Evolutionary conservation across 352 stramenopile species (phyloP).

Genomic region (Pythium phragmiticola): DNA sequence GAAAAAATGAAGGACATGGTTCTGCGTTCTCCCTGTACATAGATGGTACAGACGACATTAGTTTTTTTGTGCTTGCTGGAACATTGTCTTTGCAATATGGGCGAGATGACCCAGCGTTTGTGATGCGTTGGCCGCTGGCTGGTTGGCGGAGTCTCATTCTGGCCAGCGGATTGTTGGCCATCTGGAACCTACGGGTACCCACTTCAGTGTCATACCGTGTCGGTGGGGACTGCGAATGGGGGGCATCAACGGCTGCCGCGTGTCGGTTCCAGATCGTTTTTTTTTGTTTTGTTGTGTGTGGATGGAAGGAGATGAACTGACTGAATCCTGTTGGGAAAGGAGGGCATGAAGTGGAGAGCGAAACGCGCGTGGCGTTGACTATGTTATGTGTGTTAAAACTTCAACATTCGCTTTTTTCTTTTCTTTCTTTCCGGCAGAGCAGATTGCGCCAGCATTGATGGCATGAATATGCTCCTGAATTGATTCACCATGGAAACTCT

Average conservation of each 20-base stretch:
- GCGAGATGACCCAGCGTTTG: background rate
- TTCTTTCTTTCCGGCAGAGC: background rate
- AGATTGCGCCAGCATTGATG: background rate
- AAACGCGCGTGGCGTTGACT: background rate
- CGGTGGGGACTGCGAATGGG: no score
- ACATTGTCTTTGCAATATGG: background rate
- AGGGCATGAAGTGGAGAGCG: background rate
- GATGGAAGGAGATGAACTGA: no score
- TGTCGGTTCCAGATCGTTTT: background rate
- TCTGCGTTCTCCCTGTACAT: constrained; percentile 21
- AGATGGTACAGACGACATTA: constrained; percentile 1
- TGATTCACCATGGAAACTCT: no score
- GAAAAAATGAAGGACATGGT: constrained; percentile 11
- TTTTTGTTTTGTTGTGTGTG: no score
- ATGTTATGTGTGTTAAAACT: background rate
- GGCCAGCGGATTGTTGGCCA: no score
- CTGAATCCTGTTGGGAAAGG: no score
- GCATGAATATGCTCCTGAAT: background rate
- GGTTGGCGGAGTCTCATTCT: no score
- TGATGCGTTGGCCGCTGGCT: no score
- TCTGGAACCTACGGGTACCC: no score
- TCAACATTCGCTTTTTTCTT: background rate
- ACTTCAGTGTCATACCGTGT: no score
- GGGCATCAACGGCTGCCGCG: background rate
- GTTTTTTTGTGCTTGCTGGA: no score